These are phyloP conservation scores for Termitomyces sp. DNA, from an alignment of 768 basidiomycete species.

Conservation along the genomic window DNA sequence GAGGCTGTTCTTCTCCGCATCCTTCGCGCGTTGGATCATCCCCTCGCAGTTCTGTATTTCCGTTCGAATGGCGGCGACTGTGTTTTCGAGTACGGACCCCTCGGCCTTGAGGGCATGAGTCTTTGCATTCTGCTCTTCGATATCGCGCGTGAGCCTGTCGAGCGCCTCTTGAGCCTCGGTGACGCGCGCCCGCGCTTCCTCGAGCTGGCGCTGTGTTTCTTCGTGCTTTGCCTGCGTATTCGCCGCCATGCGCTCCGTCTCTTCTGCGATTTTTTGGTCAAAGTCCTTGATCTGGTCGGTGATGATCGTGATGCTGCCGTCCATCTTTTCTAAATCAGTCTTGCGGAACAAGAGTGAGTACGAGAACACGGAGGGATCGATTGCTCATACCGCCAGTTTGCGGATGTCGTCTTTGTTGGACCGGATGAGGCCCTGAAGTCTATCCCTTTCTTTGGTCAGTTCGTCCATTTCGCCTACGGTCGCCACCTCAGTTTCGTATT, in stretches of 20 bases:
- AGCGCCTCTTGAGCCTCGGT: slow-evolving; percentile 29
- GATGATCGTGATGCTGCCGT: slow-evolving; percentile 26
- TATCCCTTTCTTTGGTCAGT: slow-evolving; percentile 31
- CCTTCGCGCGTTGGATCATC: slow-evolving; percentile 43
- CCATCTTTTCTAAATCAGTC: slow-evolving; percentile 48
- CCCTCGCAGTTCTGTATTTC: slow-evolving; percentile 40
- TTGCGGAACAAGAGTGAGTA: slow-evolving; percentile 17
- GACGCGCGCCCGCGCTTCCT: slow-evolving; percentile 35
- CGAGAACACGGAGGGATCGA: neutral
- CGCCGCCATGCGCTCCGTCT: slow-evolving; percentile 45
- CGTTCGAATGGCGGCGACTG: slow-evolving; percentile 23
- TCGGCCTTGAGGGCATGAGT: slow-evolving; percentile 24
- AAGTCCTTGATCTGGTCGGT: slow-evolving; percentile 30
- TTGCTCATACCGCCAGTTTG: slow-evolving; percentile 36
- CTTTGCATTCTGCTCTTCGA: slow-evolving; percentile 23
- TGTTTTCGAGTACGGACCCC: slow-evolving; percentile 32
- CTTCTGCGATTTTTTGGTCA: slow-evolving; percentile 45
- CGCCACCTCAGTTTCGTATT: slow-evolving; percentile 22
- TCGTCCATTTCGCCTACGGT: slow-evolving; percentile 27
- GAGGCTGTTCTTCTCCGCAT: slow-evolving; percentile 51
- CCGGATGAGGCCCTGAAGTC: slow-evolving; percentile 40
- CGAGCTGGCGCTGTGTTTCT: slow-evolving; percentile 45
- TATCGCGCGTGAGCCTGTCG: slow-evolving; percentile 24
- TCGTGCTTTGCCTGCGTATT: slow-evolving; percentile 61
- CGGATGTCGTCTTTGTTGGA: slow-evolving; percentile 37